Conservation (phyloP, 2,329 filamentous ascomycete genomes). For the Fusarium abutilonis region DNA sequence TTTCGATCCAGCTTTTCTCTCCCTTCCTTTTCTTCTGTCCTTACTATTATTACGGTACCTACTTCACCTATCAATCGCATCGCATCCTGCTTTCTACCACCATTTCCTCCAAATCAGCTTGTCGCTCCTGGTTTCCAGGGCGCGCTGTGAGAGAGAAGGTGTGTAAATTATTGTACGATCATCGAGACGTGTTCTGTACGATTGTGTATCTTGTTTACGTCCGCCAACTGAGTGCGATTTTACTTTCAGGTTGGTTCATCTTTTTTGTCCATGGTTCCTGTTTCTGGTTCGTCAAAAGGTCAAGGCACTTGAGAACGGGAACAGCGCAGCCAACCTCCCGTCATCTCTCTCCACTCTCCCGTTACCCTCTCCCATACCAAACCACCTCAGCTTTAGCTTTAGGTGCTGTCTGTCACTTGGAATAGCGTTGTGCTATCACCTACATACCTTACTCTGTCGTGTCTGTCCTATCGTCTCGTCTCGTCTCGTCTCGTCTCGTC, state of each 20-base stretch:
- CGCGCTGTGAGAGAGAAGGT: slow-evolving; percentile 43
- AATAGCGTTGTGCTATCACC: slow-evolving; percentile 14
- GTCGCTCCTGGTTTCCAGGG: slow-evolving; percentile 45
- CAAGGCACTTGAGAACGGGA: slow-evolving; percentile 17
- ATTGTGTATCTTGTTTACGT: slow-evolving; percentile 25
- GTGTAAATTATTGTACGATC: slow-evolving; percentile 29
- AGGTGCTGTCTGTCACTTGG: slow-evolving; percentile 15
- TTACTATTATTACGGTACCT: background rate
- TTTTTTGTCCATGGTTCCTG: slow-evolving; percentile 28
- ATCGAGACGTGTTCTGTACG: slow-evolving; percentile 31
- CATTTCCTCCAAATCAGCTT: slow-evolving; percentile 39
- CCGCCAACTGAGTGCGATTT: slow-evolving; percentile 21
- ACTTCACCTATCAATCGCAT: slow-evolving; percentile 20
- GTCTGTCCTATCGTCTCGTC: background rate
- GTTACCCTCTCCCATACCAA: slow-evolving; percentile 15
- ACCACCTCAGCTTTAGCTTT: slow-evolving; percentile 11
- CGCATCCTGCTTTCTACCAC: slow-evolving; percentile 19
- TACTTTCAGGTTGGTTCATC: slow-evolving; percentile 40
- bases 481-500: background rate
- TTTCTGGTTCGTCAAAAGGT: slow-evolving; percentile 14
- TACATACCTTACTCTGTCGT: slow-evolving; percentile 11
- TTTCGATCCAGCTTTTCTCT: slow-evolving; percentile 21
- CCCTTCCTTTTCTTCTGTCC: slow-evolving; percentile 9
- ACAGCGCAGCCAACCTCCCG: slow-evolving; percentile 7
- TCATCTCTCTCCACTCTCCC: slow-evolving; percentile 9